phyloP scores from a whole-genome alignment of 148 eudicot genomes.

The Mesembryanthemum crystallinum region DNA sequence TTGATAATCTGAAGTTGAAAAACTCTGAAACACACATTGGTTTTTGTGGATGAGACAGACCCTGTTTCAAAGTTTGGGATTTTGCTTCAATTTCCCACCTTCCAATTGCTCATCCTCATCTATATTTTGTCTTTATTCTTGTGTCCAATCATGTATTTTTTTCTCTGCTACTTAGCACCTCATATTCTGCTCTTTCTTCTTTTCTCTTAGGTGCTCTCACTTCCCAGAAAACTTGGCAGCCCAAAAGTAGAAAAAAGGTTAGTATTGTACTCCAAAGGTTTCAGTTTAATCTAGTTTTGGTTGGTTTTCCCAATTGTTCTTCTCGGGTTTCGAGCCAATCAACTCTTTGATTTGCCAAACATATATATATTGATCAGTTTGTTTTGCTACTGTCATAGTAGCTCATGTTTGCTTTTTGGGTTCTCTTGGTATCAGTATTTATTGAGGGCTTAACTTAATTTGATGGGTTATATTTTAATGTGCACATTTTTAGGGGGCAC shows the following conservation, averaged over 20 bases:
- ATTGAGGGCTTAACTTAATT: background rate
- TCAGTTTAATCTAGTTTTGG: background rate
- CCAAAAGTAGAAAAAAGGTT: conserved; percentile 9
- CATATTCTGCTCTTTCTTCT: conserved; percentile 20
- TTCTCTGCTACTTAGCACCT: conserved; percentile 19
- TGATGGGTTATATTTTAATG: background rate
- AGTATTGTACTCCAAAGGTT: background rate
- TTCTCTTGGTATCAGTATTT: background rate
- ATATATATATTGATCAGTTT: background rate
- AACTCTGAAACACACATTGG: conserved; percentile 56
- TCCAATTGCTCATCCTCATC: conserved; percentile 45
- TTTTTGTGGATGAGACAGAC: conserved; percentile 51
- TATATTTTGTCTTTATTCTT: conserved; percentile 24
- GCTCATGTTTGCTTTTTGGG: background rate
- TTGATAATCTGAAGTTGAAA: conserved; percentile 13
- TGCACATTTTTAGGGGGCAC: conserved; percentile 8
- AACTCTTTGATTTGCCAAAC: background rate
- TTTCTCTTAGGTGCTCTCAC: conserved; percentile 10
- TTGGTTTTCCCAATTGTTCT: background rate
- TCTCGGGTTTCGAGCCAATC: too few relatives aligned
- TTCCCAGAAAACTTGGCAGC: background rate
- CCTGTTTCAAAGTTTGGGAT: conserved; percentile 38
- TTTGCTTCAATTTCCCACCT: conserved; percentile 53
- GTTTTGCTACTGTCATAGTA: background rate
- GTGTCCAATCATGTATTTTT: conserved; percentile 13